Base-by-base conservation (phyloP, 805 yeast genomes). In the Priceomyces carsonii region DNA sequence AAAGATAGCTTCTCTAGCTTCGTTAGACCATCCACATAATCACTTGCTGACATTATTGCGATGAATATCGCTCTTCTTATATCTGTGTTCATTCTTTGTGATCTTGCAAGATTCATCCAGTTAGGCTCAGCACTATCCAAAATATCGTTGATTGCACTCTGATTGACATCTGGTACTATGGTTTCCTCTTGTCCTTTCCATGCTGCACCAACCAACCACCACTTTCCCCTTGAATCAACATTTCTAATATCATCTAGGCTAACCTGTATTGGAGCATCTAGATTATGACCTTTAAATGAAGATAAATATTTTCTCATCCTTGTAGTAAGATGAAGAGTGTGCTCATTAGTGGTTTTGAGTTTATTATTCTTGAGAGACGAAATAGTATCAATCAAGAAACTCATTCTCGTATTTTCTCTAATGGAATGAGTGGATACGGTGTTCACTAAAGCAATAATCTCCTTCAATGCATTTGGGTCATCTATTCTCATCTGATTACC, bases 171-270 rank as follows among this genome's bases (percentile, higher is more conserved):
- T 13, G 42, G 36, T 5, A 39, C 48, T 3, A 40, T 44, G 32
- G 28, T 26, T 14, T 35, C 39, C 28, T 61, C 69, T 36, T 68
- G 63, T 3, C 96, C 96, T 51, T 80, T 86, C 96, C 97, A 93
- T 0, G 99, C 96, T 1, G 98, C 86, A 32, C 99, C 99, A 19
- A 93, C 91, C 20, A 93, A 69, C 99, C 99, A 93, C 99, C 99
- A 93, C 61, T 91, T 93, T 38, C 99, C 99, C 45, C 80, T 79
- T 1, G 82, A 77, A 9, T 82, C 85, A 16, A 87, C 73, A 42
- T 77, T 79, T 32, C 76, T 79, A 38, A 93, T 88, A 63, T 93
- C 99, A 29, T 79, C 81, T 14, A 91, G 65, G 3, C 86, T 66
- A 0, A 93, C 98, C 46, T 85, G 88, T 17, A 93, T 70, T 2